These are phyloP conservation scores for Novymonas esmeraldas DNA, from an alignment of 208 protist genomes.

Conservation along the genomic window DNA sequence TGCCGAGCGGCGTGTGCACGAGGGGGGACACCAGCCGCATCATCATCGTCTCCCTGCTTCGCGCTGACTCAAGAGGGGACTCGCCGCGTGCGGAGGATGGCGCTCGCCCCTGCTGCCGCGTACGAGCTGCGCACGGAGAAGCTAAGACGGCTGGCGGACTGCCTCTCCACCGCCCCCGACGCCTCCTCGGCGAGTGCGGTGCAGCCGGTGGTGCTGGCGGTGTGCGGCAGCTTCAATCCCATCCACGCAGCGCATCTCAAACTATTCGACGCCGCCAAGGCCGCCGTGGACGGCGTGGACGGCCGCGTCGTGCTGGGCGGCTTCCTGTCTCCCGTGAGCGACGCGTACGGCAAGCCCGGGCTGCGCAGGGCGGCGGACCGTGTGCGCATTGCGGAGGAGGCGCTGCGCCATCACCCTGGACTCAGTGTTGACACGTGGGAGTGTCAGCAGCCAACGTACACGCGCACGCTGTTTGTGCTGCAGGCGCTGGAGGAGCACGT, in stretches of 20 bases:
- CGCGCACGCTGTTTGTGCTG: slow-evolving; percentile 65
- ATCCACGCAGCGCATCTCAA: slow-evolving; percentile 76
- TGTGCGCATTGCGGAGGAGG: slow-evolving; percentile 38
- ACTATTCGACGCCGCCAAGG: slow-evolving; percentile 56
- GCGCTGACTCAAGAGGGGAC: too few species aligned
- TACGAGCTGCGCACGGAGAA: slow-evolving; percentile 31
- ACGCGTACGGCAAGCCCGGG: slow-evolving; percentile 77
- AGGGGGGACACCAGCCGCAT: neutral
- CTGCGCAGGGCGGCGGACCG: slow-evolving; percentile 49
- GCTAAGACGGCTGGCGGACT: slow-evolving; percentile 31
- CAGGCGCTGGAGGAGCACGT: slow-evolving; percentile 59
- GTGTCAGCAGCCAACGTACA: slow-evolving; percentile 64
- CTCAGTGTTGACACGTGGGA: slow-evolving; percentile 80
- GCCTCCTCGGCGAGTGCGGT: too few species aligned
- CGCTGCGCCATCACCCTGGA: slow-evolving; percentile 40
- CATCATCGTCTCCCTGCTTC: neutral
- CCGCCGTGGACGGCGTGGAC: slow-evolving; percentile 10
- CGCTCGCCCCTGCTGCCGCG: neutral
- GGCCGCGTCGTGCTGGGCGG: slow-evolving; percentile 58
- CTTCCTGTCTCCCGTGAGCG: slow-evolving; percentile 79
- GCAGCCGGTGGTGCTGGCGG: slow-evolving; percentile 50
- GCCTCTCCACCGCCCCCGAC: too few species aligned
- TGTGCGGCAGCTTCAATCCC: slow-evolving; percentile 88
- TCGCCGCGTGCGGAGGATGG: too few species aligned
- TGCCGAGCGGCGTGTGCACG: too few species aligned